phyloP scores from a whole-genome alignment of 345 rosid genomes.

The Garcia nutans region DNA sequence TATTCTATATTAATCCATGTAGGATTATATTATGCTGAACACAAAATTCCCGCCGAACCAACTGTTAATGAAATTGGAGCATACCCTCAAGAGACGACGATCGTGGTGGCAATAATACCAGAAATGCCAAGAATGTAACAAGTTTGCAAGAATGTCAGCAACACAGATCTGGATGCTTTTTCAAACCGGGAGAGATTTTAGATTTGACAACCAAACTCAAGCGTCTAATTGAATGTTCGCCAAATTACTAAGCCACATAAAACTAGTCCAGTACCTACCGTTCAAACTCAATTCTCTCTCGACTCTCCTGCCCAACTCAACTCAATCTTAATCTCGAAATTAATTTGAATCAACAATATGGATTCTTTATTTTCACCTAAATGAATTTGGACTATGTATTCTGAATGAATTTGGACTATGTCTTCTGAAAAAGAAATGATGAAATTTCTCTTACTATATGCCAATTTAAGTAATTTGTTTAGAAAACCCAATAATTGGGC shows the following conservation, averaged over 20 bases:
- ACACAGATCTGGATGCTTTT: background rate
- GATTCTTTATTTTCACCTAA: too few species aligned
- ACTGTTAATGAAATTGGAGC: background rate
- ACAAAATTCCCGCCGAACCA: background rate
- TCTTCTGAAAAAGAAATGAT: too few species aligned
- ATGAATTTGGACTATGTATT: too few species aligned
- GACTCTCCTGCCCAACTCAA: too few species aligned
- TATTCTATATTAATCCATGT: too few species aligned
- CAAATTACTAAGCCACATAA: background rate
- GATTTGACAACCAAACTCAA: background rate
- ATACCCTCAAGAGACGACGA: background rate
- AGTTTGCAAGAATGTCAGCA: background rate
- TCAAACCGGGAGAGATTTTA: background rate
- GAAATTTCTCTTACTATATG: too few species aligned
- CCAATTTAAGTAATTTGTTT: too few species aligned
- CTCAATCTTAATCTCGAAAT: too few species aligned
- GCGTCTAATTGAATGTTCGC: background rate
- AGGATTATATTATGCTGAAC: too few species aligned
- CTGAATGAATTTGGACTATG: too few species aligned
- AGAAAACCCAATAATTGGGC: background rate
- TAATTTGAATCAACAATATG: too few species aligned
- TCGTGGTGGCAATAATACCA: background rate
- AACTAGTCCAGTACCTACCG: background rate
- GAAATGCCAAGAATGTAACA: background rate
- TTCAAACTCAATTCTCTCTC: background rate